These are phyloP conservation scores for Boletus mariae DNA, from an alignment of 1,284 basidiomycete species.

Conservation along the genomic window DNA sequence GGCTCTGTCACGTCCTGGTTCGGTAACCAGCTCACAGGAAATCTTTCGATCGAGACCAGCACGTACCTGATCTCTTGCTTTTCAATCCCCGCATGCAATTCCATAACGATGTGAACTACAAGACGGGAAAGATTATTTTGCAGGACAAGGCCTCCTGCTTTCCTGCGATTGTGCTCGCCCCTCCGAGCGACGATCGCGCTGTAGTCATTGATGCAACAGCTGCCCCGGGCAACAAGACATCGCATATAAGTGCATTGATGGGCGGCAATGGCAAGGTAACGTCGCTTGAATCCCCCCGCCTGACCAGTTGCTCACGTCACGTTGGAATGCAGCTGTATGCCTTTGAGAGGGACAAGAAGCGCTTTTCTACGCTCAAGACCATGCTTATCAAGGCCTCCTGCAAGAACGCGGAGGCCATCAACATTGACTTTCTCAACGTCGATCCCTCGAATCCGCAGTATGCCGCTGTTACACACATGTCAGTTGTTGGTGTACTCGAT, in stretches of 20 bases:
- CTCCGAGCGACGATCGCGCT: conserved; percentile 46
- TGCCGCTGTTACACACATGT: conserved; percentile 79
- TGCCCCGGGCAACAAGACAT: conserved; percentile 98
- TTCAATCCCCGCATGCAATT: conserved; percentile 69
- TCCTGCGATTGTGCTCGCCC: conserved; percentile 78
- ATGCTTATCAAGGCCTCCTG: conserved; percentile 84
- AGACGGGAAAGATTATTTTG: conserved; percentile 78
- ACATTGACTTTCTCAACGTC: conserved; percentile 76
- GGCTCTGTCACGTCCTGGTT: not conserved
- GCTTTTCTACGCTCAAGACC: conserved; percentile 76
- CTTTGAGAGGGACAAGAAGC: conserved; percentile 78
- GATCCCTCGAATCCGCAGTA: conserved; percentile 65
- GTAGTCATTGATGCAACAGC: conserved; percentile 92
- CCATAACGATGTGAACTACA: conserved; percentile 61
- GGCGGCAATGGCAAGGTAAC: conserved; percentile 71
- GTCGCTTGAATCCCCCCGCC: not conserved
- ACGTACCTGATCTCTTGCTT: conserved; percentile 77
- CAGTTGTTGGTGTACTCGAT: conserved; percentile 29
- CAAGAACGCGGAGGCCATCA: conserved; percentile 69
- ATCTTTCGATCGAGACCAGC: conserved; percentile 68
- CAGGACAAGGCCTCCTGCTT: conserved; percentile 99
- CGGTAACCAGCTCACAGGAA: conserved; percentile 36
- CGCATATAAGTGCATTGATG: conserved; percentile 88
- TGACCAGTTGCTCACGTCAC: conserved; percentile 7
- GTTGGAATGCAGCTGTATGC: conserved; percentile 62